Conservation (phyloP, 2,329 filamentous ascomycete genomes). For the Aureobasidium sp. region DNA sequence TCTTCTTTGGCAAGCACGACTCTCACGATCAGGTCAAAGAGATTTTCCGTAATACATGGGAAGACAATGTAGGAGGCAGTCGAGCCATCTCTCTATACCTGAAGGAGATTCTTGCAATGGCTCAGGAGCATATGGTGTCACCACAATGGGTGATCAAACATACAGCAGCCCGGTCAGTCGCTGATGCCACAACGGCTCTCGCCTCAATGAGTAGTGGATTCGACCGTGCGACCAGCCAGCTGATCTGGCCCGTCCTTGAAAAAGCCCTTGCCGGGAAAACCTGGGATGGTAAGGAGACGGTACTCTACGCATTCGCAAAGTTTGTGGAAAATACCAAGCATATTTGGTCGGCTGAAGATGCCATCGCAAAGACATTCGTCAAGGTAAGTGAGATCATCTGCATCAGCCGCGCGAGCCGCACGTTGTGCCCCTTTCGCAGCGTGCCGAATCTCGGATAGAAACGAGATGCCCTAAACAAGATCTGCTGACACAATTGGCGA, state of each 20-base stretch:
- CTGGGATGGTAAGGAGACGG: slow-evolving; percentile 81
- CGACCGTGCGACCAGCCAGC: slow-evolving; percentile 45
- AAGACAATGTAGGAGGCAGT: slow-evolving; percentile 77
- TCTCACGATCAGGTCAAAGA: slow-evolving; percentile 69
- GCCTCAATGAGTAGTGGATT: slow-evolving; percentile 44
- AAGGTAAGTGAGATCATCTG: slow-evolving; percentile 42
- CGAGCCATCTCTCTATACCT: slow-evolving; percentile 78
- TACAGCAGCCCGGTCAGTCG: slow-evolving; percentile 71
- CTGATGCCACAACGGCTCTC: slow-evolving; percentile 61
- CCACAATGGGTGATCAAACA: slow-evolving; percentile 88
- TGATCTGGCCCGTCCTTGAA: slow-evolving; percentile 76
- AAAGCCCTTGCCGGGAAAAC: slow-evolving; percentile 80
- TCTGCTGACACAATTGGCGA: not conserved
- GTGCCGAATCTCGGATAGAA: not conserved
- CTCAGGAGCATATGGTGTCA: slow-evolving; percentile 61
- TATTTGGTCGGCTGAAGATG: slow-evolving; percentile 48
- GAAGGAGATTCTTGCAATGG: slow-evolving; percentile 66
- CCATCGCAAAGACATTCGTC: slow-evolving; percentile 54
- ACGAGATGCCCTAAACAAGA: slow-evolving; percentile 1
- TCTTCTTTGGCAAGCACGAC: slow-evolving; percentile 83
- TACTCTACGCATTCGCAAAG: slow-evolving; percentile 69
- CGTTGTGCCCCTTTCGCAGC: not conserved
- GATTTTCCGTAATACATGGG: slow-evolving; percentile 79
- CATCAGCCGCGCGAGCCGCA: not conserved
- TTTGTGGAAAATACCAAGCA: slow-evolving; percentile 59